These are phyloP conservation scores for Paraconiothyrium sp. DNA, from an alignment of 2,329 filamentous ascomycete species.

Conservation along the genomic window DNA sequence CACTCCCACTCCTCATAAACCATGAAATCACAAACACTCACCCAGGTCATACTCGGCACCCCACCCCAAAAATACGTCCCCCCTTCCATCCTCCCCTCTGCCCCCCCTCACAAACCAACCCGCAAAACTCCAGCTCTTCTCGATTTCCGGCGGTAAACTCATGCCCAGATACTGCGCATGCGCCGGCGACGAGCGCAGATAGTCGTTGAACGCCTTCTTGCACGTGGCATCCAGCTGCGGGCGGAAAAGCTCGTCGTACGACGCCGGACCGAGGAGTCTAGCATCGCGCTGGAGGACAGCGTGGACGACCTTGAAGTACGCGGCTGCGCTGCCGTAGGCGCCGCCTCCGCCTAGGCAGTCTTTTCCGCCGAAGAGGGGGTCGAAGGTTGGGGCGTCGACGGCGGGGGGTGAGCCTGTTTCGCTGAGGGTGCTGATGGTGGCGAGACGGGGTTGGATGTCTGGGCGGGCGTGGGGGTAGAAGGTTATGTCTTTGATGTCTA, in stretches of 20 bases:
- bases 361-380: conserved; percentile 16
- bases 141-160: conserved; percentile 16
- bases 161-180: conserved; percentile 23
- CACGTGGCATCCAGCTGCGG: conserved; percentile 16
- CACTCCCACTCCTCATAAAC: no score
- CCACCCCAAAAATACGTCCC: conserved; percentile 19
- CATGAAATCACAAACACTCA: no score
- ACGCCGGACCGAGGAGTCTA: conserved; percentile 11
- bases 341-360: conserved; percentile 21
- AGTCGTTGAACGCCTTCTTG: conserved; percentile 22
- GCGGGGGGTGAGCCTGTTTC: conserved; percentile 14
- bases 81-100: conserved; percentile 19
- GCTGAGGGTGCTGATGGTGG: conserved; percentile 17
- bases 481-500: conserved; percentile 59
- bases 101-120: conserved; percentile 17
- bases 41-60: conserved; percentile 12
- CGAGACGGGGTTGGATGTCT: conserved; percentile 21
- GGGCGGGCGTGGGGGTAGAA: conserved; percentile 56
- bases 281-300: conserved; percentile 18
- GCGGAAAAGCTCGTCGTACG: conserved; percentile 19
- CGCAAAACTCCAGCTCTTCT: conserved; percentile 22
- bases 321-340: conserved; percentile 14
- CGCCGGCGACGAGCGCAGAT: conserved; percentile 17
- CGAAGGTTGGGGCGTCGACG: conserved; percentile 13
- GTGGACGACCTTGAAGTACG: conserved; percentile 22